phyloP scores from a whole-genome alignment of 495 filamentous ascomycete genomes.

The Penicillium antarcticum region DNA sequence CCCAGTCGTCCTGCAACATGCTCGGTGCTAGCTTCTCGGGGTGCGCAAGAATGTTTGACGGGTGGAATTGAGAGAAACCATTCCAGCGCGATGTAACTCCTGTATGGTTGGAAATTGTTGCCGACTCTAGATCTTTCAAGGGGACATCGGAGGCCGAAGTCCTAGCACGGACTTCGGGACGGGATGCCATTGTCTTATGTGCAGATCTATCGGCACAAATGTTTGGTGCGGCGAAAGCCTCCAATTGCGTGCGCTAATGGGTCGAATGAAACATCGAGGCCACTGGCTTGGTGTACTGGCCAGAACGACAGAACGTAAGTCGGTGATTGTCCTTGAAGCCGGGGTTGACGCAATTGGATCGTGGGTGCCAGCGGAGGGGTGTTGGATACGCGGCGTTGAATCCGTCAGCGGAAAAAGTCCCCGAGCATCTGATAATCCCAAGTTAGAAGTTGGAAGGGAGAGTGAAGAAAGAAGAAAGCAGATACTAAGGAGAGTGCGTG shows the following conservation, averaged over 20 bases:
- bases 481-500: not conserved
- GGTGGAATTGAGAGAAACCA: conserved; percentile 24
- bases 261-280: not conserved
- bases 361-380: not conserved
- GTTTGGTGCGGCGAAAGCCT: not conserved
- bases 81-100: conserved; percentile 20
- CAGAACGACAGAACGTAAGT: not conserved
- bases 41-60: conserved; percentile 29
- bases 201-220: not conserved
- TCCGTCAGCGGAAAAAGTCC: conserved; percentile 10
- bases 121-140: conserved; percentile 31
- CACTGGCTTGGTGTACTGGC: not conserved
- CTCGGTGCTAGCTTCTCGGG: conserved; percentile 17
- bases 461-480: not conserved
- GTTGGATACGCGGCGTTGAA: not conserved
- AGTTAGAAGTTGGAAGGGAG: not conserved
- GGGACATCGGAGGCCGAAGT: conserved; percentile 29
- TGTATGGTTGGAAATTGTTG: not conserved
- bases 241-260: not conserved
- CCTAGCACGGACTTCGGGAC: conserved; percentile 10
- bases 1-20: conserved; percentile 29
- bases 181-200: conserved; percentile 14
- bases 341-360: not conserved
- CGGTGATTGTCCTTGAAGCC: not conserved
- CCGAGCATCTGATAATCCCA: not conserved